These are phyloP conservation scores for Diplodia seriata DNA, from an alignment of 2,329 filamentous ascomycete genomes.

Conservation along the genomic window DNA sequence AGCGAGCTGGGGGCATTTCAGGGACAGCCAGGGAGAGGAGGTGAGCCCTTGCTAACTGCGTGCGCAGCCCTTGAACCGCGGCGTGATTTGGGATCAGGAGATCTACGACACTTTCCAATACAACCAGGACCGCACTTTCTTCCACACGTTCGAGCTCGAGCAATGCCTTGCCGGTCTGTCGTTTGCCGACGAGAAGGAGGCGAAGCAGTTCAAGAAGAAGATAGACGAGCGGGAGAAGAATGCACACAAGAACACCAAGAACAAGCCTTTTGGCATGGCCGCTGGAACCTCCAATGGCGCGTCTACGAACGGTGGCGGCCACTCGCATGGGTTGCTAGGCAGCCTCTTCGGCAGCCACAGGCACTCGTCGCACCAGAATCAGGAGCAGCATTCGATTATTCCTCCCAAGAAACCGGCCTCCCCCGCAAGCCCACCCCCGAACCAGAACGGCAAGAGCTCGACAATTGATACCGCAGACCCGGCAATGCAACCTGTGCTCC, in stretches of 20 bases:
- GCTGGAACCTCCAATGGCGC: slow-evolving; percentile 45
- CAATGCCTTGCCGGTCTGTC: slow-evolving; percentile 88
- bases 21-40: not conserved
- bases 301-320: slow-evolving; percentile 36
- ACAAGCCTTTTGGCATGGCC: slow-evolving; percentile 71
- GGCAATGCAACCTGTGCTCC: slow-evolving; percentile 65
- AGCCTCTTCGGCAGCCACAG: slow-evolving; percentile 54
- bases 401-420: slow-evolving; percentile 53
- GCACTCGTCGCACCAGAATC: slow-evolving; percentile 52
- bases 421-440: slow-evolving; percentile 44
- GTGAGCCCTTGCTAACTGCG: slow-evolving; percentile 29
- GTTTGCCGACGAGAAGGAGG: slow-evolving; percentile 97
- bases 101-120: slow-evolving; percentile 95
- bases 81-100: slow-evolving; percentile 96
- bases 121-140: slow-evolving; percentile 97
- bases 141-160: slow-evolving; percentile 96
- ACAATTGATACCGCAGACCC: slow-evolving; percentile 68
- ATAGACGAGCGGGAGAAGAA: slow-evolving; percentile 96
- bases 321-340: slow-evolving; percentile 56
- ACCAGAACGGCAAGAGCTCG: slow-evolving; percentile 48
- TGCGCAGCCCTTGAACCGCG: slow-evolving; percentile 73
- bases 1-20: slow-evolving; percentile 33
- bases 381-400: slow-evolving; percentile 55
- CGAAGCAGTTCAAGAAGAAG: slow-evolving; percentile 96
- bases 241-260: slow-evolving; percentile 83